phyloP scores from a whole-genome alignment of 805 yeast species.

The Blastobotrys muscicola region DNA sequence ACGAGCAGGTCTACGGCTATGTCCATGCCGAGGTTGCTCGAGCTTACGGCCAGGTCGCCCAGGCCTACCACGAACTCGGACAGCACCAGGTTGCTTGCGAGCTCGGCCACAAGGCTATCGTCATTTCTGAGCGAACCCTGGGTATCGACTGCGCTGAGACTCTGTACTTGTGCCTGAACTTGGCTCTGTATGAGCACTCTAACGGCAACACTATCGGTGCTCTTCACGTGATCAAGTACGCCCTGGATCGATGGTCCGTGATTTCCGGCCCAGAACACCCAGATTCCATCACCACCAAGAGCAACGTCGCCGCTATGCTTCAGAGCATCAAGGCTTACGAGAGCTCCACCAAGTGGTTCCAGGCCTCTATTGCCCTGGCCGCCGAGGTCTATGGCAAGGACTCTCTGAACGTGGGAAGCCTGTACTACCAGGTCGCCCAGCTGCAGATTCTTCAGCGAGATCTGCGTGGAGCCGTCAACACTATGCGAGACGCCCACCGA shows the following conservation, averaged over 20 bases:
- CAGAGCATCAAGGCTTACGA: constrained; percentile 40
- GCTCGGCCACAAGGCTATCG: constrained; percentile 56
- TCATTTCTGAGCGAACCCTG: constrained; percentile 65
- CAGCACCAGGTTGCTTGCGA: constrained; percentile 50
- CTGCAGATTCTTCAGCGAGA: constrained; percentile 44
- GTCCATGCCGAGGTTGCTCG: constrained; percentile 73
- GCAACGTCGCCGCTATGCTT: constrained; percentile 52
- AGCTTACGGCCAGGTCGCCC: constrained; percentile 56
- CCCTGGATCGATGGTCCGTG: constrained; percentile 47
- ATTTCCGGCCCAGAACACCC: constrained; percentile 63
- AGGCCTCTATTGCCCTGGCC: constrained; percentile 44
- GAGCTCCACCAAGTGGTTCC: constrained; percentile 45
- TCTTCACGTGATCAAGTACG: constrained; percentile 50
- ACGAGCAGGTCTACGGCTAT: constrained; percentile 76
- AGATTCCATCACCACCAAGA: constrained; percentile 51
- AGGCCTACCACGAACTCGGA: constrained; percentile 53
- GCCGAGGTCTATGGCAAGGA: constrained; percentile 44
- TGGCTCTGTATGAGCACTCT: constrained; percentile 62
- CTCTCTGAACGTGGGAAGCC: constrained; percentile 49
- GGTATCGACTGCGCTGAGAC: constrained; percentile 80
- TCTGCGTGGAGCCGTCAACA: constrained; percentile 45
- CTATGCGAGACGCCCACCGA: constrained; percentile 46
- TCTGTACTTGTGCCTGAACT: constrained; percentile 57
- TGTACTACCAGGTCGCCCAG: constrained; percentile 63
- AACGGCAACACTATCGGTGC: constrained; percentile 52